A percentile compares a stretch with the other conserved stretches of the same genome.
These are phyloP conservation scores for Cairneyella variabilis DNA, from an alignment of 495 filamentous ascomycete genomes.

Conservation along the genomic window DNA sequence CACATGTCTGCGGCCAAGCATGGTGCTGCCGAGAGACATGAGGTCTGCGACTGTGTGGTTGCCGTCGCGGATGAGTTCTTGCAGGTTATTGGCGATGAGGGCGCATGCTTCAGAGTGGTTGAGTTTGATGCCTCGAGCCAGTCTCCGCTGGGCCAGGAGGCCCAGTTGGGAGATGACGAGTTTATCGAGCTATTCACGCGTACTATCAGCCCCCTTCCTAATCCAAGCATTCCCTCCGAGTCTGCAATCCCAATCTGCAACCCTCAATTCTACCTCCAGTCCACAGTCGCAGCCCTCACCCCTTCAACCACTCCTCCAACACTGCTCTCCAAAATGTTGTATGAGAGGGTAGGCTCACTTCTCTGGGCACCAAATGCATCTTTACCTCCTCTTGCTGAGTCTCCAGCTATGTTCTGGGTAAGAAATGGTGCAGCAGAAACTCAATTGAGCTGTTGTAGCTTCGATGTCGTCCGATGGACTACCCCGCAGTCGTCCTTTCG, in stretches of 20 bases:
- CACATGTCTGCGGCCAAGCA: conserved; percentile 94
- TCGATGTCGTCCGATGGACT: no score
- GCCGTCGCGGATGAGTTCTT: conserved; percentile 98
- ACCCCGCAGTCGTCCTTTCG: no score
- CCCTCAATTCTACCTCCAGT: not conserved
- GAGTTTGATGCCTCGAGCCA: conserved; percentile 82
- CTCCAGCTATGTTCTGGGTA: no score
- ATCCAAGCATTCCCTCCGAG: no score
- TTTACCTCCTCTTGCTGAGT: no score
- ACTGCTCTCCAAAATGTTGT: no score
- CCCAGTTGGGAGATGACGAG: conserved; percentile 89
- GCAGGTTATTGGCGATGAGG: conserved; percentile 83
- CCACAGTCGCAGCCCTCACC: no score
- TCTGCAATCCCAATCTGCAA: not conserved
- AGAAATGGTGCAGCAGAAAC: no score
- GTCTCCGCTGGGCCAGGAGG: conserved; percentile 79
- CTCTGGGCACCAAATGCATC: conserved; percentile 86
- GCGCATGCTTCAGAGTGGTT: conserved; percentile 91
- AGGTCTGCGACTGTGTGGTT: conserved; percentile 86
- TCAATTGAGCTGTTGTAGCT: no score
- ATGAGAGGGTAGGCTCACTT: conserved; percentile 51
- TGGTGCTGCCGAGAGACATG: conserved; percentile 84
- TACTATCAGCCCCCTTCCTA: conserved; percentile 6
- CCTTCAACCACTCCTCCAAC: no score
- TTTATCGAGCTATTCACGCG: conserved; percentile 83